Percentiles rank a stretch among this genome's conserved stretches.
Conservation (phyloP, 208 protist genomes). For the Polymyxa betae region DNA sequence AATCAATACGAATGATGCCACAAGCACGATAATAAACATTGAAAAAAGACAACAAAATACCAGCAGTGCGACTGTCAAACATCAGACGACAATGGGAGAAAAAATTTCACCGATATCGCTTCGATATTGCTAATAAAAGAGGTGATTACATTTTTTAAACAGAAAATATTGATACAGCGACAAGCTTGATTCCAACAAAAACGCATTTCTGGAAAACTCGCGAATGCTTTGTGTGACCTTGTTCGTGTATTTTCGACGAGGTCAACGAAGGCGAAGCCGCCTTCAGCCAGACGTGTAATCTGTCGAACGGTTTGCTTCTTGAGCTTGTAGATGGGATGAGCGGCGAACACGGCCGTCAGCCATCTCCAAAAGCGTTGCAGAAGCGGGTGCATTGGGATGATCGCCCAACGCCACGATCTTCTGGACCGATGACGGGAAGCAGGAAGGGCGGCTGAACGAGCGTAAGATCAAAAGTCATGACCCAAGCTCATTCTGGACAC, state of each 20-base stretch:
- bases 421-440: too few relatives aligned
- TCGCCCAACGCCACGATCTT: too few relatives aligned
- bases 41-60: too few relatives aligned
- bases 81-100: background rate
- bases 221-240: too few relatives aligned
- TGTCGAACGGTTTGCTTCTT: background rate
- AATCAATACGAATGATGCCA: background rate
- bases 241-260: background rate
- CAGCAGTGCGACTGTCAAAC: background rate
- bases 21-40: background rate
- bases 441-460: too few relatives aligned
- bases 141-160: too few relatives aligned
- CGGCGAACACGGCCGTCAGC: slow-evolving; percentile 4
- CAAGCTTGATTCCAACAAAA: too few relatives aligned
- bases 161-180: too few relatives aligned
- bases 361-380: background rate
- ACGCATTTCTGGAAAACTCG: too few relatives aligned
- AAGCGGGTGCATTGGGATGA: background rate
- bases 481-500: too few relatives aligned
- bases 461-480: too few relatives aligned
- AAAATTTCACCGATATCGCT: background rate
- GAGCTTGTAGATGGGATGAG: background rate
- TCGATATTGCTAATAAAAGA: background rate
- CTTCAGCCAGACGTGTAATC: background rate
- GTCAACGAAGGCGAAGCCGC: slow-evolving; percentile 38